Evolutionary conservation across 2,329 filamentous ascomycete genomes (phyloP).

Genomic region (Alternaria solani): DNA sequence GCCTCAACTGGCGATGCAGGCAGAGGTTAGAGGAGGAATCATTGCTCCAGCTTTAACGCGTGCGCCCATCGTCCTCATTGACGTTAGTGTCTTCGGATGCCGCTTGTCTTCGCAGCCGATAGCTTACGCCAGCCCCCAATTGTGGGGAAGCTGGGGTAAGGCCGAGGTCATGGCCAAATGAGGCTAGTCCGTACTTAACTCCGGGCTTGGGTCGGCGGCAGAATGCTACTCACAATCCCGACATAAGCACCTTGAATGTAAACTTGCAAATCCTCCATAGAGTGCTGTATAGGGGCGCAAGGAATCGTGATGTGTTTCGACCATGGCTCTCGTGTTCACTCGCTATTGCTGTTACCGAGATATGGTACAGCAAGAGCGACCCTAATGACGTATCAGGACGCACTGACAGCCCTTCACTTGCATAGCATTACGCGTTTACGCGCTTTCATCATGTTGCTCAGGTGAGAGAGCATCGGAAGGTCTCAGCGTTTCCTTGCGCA

Average conservation of each 20-base stretch:
- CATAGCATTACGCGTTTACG: slow-evolving; percentile 6
- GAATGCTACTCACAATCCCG: neutral
- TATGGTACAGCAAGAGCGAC: slow-evolving; percentile 2
- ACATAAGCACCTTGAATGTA: neutral
- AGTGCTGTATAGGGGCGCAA: neutral
- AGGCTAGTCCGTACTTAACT: slow-evolving; percentile 5
- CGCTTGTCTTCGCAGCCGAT: neutral
- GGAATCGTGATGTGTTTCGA: neutral
- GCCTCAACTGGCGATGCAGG: slow-evolving; percentile 3
- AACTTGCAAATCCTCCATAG: neutral
- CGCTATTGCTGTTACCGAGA: neutral
- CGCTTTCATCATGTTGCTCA: neutral
- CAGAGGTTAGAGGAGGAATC: neutral
- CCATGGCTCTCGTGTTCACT: neutral
- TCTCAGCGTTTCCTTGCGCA: too few species aligned
- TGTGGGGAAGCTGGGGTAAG: slow-evolving; percentile 25
- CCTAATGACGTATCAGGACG: neutral
- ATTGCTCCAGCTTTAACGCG: slow-evolving; percentile 4
- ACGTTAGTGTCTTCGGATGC: slow-evolving; percentile 12
- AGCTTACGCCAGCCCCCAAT: slow-evolving; percentile 10
- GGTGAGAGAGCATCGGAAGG: neutral
- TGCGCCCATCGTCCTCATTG: slow-evolving; percentile 2
- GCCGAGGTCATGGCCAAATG: slow-evolving; percentile 20
- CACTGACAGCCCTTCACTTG: slow-evolving; percentile 8
- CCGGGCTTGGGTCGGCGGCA: slow-evolving; percentile 1